These are phyloP conservation scores for Paspalum vaginatum DNA, from an alignment of 176 grass and related monocot species.

Conservation along the genomic window DNA sequence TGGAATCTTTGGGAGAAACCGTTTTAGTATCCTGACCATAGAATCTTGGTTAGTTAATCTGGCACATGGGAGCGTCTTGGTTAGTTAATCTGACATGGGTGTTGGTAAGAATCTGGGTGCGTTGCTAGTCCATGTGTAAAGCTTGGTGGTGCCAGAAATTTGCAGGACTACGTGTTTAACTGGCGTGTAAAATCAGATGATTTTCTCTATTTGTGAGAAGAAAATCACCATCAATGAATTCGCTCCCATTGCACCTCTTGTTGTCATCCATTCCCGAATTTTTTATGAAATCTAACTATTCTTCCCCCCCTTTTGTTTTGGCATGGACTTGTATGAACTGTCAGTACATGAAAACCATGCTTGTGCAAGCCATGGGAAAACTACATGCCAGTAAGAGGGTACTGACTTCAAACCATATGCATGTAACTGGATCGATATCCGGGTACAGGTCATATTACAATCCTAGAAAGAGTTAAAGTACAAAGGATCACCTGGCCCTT, in stretches of 20 bases:
- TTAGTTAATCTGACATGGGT: constrained; percentile 37
- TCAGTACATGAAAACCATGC: neutral
- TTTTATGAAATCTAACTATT: neutral
- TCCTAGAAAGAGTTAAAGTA: neutral
- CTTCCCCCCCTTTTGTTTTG: neutral
- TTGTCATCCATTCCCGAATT: neutral
- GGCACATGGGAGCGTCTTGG: neutral
- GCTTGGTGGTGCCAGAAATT: constrained; percentile 21
- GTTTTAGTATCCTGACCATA: neutral
- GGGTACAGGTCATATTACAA: neutral
- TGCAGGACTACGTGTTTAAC: constrained; percentile 21
- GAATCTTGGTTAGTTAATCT: constrained; percentile 13
- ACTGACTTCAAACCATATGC: neutral
- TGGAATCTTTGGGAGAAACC: constrained; percentile 26
- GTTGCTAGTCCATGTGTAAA: constrained; percentile 23
- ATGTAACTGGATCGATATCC: neutral
- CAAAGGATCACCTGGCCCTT: neutral
- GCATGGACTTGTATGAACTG: constrained; percentile 5
- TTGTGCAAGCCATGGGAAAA: neutral
- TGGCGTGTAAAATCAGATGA: constrained; percentile 35
- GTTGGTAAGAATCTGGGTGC: constrained; percentile 18
- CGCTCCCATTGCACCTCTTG: constrained; percentile 1
- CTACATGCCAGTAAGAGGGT: neutral
- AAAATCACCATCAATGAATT: neutral
- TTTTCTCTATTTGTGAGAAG: constrained; percentile 30